Conservation (phyloP, 805 yeast genomes). For the Blastobotrys robertii region DNA sequence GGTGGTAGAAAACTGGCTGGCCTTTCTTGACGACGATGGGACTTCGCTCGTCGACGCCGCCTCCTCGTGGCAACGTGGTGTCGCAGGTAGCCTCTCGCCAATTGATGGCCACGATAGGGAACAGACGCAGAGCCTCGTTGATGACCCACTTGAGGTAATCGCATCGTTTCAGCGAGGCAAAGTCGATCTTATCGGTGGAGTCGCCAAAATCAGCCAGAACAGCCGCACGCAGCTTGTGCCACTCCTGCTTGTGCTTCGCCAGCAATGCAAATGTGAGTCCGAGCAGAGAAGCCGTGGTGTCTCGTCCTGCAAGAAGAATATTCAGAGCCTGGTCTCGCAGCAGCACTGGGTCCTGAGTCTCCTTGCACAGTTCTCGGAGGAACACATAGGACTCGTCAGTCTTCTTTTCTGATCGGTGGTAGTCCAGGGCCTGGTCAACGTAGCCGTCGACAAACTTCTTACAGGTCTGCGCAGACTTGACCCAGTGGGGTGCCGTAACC, state of each 20-base stretch:
- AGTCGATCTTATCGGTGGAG: conserved; percentile 25
- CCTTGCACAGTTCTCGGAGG: conserved; percentile 39
- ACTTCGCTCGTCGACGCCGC: conserved; percentile 29
- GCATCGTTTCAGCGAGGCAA: conserved; percentile 41
- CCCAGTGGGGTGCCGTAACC: conserved; percentile 23
- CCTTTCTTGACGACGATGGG: conserved; percentile 35
- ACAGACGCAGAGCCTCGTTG: conserved; percentile 38
- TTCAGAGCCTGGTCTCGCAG: conserved; percentile 44
- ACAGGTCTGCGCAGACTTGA: conserved; percentile 24
- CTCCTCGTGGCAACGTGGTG: conserved; percentile 42
- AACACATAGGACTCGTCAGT: conserved; percentile 33
- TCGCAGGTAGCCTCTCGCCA: conserved; percentile 33
- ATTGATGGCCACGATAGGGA: conserved; percentile 39
- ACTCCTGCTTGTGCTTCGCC: conserved; percentile 30
- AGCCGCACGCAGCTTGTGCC: conserved; percentile 29
- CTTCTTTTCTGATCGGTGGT: conserved; percentile 11
- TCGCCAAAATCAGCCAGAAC: conserved; percentile 30
- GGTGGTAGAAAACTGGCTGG: conserved; percentile 28
- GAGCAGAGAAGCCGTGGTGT: conserved; percentile 44
- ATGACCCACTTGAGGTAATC: conserved; percentile 38
- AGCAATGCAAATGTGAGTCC: conserved; percentile 38
- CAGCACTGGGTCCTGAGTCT: conserved; percentile 37
- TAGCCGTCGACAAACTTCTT: conserved; percentile 32
- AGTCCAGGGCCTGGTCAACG: conserved; percentile 31
- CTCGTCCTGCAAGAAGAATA: conserved; percentile 45